phyloP scores from a whole-genome alignment of 2,329 filamentous ascomycete species.

The Hypoxylon sp. region DNA sequence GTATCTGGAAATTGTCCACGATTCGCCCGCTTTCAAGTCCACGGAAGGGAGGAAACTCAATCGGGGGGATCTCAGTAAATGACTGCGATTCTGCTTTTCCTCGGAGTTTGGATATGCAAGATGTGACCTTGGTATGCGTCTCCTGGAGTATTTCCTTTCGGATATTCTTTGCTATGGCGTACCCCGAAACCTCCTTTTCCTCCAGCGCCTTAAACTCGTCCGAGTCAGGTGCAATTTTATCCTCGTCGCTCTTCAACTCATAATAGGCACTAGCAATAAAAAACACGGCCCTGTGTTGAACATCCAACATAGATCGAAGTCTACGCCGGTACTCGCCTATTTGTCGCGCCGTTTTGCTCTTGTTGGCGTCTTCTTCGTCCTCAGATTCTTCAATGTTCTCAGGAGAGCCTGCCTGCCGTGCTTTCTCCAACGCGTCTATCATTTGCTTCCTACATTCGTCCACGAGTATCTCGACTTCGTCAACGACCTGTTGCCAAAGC shows the following conservation, averaged over 20 bases:
- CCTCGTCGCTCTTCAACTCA: conserved; percentile 81
- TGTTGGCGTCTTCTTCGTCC: conserved; percentile 53
- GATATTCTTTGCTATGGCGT: conserved; percentile 82
- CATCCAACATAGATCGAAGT: conserved; percentile 80
- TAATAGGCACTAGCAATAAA: conserved; percentile 88
- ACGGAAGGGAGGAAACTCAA: conserved; percentile 65
- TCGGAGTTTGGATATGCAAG: conserved; percentile 74
- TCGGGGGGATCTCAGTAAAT: conserved; percentile 75
- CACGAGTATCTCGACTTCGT: conserved; percentile 68
- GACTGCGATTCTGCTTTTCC: conserved; percentile 66
- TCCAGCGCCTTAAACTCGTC: conserved; percentile 77
- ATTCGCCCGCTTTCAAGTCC: conserved; percentile 82
- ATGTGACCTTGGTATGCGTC: conserved; percentile 69
- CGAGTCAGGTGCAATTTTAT: conserved; percentile 75
- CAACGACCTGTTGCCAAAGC: conserved; percentile 75
- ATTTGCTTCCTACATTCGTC: conserved; percentile 75
- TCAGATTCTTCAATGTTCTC: conserved; percentile 44
- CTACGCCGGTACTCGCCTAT: conserved; percentile 73
- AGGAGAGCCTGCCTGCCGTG: conserved; percentile 47
- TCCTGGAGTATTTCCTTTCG: conserved; percentile 82
- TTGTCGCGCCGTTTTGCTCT: conserved; percentile 57
- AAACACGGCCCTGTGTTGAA: conserved; percentile 86
- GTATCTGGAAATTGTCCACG: conserved; percentile 74
- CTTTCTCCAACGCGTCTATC: conserved; percentile 62
- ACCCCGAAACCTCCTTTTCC: conserved; percentile 77